Base-by-base conservation (phyloP, 2,329 filamentous ascomycete genomes). In the Xylaria sp. region DNA sequence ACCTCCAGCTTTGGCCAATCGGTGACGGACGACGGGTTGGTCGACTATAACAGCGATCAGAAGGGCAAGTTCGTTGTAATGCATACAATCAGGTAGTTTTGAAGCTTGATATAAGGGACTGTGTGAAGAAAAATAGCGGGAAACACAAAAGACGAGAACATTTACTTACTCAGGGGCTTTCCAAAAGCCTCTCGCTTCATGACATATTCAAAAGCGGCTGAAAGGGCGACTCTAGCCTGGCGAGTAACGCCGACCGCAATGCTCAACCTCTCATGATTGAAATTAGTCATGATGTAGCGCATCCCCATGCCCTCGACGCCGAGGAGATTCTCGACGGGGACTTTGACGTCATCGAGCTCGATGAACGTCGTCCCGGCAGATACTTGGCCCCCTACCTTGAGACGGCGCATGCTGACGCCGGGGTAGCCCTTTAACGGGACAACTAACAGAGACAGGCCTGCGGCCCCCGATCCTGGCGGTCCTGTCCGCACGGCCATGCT, bases 401-500 rank as follows among this genome's bases (percentile, higher is more conserved):
- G 80, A 4, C 89, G 83, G 1, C 91, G 85, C 87, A 92, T 91
- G 0, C 77, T 85, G 18, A 94, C 91, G 9, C 91, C 91, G 0
- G 86, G 84, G 52, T 90, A 80, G 48, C 84, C 83, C 70, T 91
- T 90, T n/a, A 94, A 78, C 0, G 91, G 91, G 1, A 93, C 90
- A 0, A 93, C 83, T 1, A 94, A 76, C 75, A 93, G 82, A 0
- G 88, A 91, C 3, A 93, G 82, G 0, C 91, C 91, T 0, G 78
- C 74, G 0, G 89, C 81, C 0, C 90, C 90, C 0, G 88, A 85
- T 0, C 87, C 89, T 1, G 80, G 76, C 0, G 76, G 77, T 18
- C 91, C 91, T 0, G 91, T 93, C 39, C 91, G 86, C 1, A 93
- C 91, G 0, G 91, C 91, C 89, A 93, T 92, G 36, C 85, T 86